Evolutionary conservation across 371 early-diverging fungal species (phyloP).

Genomic region (Coemansia sp.): DNA sequence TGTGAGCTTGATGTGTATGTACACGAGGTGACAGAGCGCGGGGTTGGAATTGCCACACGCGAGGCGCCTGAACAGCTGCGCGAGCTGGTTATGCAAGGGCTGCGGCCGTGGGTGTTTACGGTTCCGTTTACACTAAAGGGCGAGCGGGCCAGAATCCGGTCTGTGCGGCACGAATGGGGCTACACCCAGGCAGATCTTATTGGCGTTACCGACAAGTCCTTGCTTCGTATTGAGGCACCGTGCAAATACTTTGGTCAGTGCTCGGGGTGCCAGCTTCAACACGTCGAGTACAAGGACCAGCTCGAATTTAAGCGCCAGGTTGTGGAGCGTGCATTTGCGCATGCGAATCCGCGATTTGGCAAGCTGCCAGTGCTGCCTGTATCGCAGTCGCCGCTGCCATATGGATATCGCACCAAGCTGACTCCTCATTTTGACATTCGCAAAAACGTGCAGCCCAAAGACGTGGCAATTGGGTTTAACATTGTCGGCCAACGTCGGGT

Average conservation of each 20-base stretch:
- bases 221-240: slow-evolving; percentile 51
- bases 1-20: slow-evolving; percentile 41
- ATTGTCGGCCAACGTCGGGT: slow-evolving; percentile 56
- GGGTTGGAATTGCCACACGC: slow-evolving; percentile 43
- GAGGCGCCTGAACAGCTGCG: slow-evolving; percentile 34
- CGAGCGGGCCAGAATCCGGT: slow-evolving; percentile 54
- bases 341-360: slow-evolving; percentile 35
- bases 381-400: slow-evolving; percentile 53
- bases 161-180: slow-evolving; percentile 58
- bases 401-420: slow-evolving; percentile 63
- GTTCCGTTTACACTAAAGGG: slow-evolving; percentile 58
- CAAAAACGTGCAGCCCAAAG: slow-evolving; percentile 48
- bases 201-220: slow-evolving; percentile 50
- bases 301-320: slow-evolving; percentile 55
- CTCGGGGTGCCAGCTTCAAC: slow-evolving; percentile 65
- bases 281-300: slow-evolving; percentile 58
- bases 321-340: slow-evolving; percentile 54
- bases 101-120: slow-evolving; percentile 54
- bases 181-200: slow-evolving; percentile 61
- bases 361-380: slow-evolving; percentile 20
- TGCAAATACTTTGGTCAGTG: slow-evolving; percentile 63
- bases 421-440: slow-evolving; percentile 63
- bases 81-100: slow-evolving; percentile 15
- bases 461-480: slow-evolving; percentile 59
- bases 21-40: slow-evolving; percentile 43